Conservation (phyloP, 352 stramenopile genomes). For the Phytophthora tubulina region DNA sequence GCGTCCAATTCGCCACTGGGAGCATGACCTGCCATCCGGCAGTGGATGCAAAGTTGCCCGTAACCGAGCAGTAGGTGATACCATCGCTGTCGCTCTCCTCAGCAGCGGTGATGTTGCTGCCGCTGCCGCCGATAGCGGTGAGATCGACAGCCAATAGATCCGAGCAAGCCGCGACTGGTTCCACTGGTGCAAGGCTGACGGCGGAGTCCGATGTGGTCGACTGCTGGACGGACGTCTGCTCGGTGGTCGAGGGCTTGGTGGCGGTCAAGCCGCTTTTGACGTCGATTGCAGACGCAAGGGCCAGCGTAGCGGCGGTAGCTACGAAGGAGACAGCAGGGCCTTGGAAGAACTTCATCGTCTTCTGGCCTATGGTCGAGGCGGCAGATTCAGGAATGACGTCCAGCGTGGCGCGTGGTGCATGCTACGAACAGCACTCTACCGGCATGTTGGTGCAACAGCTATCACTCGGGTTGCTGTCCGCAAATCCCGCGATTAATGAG, state of each 20-base stretch:
- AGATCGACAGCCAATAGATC: constrained; percentile 41
- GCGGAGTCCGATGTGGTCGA: constrained; percentile 22
- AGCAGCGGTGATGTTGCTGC: constrained; percentile 37
- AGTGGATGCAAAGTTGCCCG: constrained; percentile 27
- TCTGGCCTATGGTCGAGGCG: background rate
- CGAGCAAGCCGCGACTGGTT: constrained; percentile 33
- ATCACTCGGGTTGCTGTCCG: constrained; percentile 11
- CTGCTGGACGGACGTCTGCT: constrained; percentile 15
- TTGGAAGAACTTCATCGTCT: constrained; percentile 22
- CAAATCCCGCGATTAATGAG: constrained; percentile 9
- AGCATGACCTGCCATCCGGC: constrained; percentile 45
- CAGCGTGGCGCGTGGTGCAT: constrained; percentile 3
- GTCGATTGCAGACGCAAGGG: constrained; percentile 7
- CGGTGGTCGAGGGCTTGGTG: constrained; percentile 7
- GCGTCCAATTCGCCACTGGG: constrained; percentile 50
- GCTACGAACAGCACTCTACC: constrained; percentile 18
- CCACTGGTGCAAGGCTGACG: constrained; percentile 32
- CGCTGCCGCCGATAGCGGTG: constrained; percentile 35
- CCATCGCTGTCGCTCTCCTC: constrained; percentile 37
- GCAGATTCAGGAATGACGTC: constrained; percentile 23
- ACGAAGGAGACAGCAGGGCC: background rate
- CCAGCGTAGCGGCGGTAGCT: background rate
- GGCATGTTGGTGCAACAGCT: constrained; percentile 18
- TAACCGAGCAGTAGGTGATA: constrained; percentile 46
- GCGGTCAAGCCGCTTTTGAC: constrained; percentile 17